Evolutionary conservation across 495 filamentous ascomycete genomes (phyloP).

Genomic region (Talaromyces thailandensis): DNA sequence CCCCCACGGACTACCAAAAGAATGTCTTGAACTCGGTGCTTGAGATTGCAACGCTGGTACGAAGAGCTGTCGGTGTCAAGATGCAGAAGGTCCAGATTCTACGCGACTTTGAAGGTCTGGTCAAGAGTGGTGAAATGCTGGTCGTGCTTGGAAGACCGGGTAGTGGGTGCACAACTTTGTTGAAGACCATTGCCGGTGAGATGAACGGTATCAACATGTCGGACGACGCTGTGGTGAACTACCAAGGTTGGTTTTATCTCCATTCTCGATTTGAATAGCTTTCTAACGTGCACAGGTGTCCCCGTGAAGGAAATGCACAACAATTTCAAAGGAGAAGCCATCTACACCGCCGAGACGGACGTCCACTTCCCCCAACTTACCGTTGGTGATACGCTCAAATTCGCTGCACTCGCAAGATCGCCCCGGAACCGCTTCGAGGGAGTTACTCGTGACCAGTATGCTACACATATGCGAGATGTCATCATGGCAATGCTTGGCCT

Average conservation of each 20-base stretch:
- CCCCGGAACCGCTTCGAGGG: slow-evolving; percentile 53
- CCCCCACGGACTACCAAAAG: slow-evolving; percentile 74
- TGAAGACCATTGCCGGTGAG: slow-evolving; percentile 74
- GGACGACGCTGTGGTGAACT: slow-evolving; percentile 59
- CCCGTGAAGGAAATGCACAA: slow-evolving; percentile 46
- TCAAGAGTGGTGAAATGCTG: slow-evolving; percentile 69
- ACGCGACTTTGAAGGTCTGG: slow-evolving; percentile 69
- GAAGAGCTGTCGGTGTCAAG: slow-evolving; percentile 31
- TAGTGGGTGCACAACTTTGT: slow-evolving; percentile 67
- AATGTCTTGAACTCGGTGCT: slow-evolving; percentile 62
- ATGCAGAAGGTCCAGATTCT: slow-evolving; percentile 56
- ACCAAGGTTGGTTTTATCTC: slow-evolving; percentile 45
- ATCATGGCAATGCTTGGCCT: slow-evolving; percentile 76
- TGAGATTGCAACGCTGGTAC: slow-evolving; percentile 39
- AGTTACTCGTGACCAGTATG: slow-evolving; percentile 49
- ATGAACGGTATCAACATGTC: slow-evolving; percentile 64
- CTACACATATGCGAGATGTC: slow-evolving; percentile 59
- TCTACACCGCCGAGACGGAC: slow-evolving; percentile 74
- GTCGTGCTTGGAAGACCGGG: slow-evolving; percentile 73
- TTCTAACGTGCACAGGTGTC: background rate
- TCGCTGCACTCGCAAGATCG: slow-evolving; percentile 63
- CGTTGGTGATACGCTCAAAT: slow-evolving; percentile 68
- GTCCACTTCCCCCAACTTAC: slow-evolving; percentile 77
- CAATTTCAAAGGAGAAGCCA: slow-evolving; percentile 67
- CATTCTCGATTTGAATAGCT: background rate